Base-by-base conservation (phyloP, 164 flowering plant genomes). In the Stephania yunnanensis region DNA sequence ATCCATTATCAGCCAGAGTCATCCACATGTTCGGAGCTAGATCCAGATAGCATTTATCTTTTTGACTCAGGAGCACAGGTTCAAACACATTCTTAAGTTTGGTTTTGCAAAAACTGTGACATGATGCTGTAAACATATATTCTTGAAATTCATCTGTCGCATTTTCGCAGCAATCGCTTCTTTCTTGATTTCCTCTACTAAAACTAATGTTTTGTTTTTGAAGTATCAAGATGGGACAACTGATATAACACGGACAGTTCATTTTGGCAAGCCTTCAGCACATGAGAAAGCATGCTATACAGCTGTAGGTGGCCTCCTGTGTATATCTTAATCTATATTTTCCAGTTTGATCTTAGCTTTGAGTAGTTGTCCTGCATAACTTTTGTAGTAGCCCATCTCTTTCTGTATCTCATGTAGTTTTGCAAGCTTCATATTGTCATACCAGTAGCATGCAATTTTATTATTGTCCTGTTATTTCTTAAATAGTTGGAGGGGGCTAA, bases 41-140 rank as follows among this genome's bases (percentile, higher is more conserved):
- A 92, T 87, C 89, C 95, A 0, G 85, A 93, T 80, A 77, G 82
- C 73, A 93, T 95, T 53, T 95, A 95, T 79, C 85, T 95, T 20
- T 90, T 81, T 83, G 99, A 95, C 79, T 93, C 98, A 0, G 99
- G 99, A 79, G 99, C 97, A 50, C 99, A 95, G 98, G 99, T 95
- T 74, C 78, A 78, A 75, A 36, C 58, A 30, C 52, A 58, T 70
- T 71, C 73, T 66, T 70, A 31, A 53, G 73, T 73, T 44, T 45
- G 9, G 31, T 13, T 63, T 63, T 78, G 68, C 17, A 6, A 13
- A 65, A 22, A 52, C 45, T 25, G 6, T 48, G 42, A 25, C 44
- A 10, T 46, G 64, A 52, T 11, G 52, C 17, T 58, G 48, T 48
- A 50, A 68, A 63, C 61, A n/a, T 7, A 72, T 53, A 6, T 30